phyloP scores from a whole-genome alignment of 2,329 filamentous ascomycete species.

The Fusarium sp. region DNA sequence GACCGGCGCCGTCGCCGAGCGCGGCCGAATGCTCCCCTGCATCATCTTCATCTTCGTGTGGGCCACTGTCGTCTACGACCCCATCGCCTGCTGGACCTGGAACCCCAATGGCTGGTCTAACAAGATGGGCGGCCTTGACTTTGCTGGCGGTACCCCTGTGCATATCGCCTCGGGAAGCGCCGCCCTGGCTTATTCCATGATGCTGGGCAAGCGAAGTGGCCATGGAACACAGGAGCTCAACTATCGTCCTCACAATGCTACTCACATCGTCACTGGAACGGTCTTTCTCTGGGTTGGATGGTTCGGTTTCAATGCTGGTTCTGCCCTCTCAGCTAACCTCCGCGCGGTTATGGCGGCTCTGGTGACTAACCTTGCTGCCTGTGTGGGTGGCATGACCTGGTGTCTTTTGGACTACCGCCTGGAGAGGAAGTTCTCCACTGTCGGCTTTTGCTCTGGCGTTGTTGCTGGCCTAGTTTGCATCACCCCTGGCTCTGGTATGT shows the following conservation, averaged over 20 bases:
- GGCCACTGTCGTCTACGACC: constrained; percentile 90
- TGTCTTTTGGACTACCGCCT: constrained; percentile 89
- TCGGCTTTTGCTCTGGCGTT: constrained; percentile 92
- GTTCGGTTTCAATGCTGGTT: constrained; percentile 95
- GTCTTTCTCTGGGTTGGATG: constrained; percentile 96
- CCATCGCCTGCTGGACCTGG: constrained; percentile 97
- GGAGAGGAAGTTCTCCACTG: constrained; percentile 91
- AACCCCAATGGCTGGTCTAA: constrained; percentile 85
- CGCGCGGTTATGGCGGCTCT: constrained; percentile 88
- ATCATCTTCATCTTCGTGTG: constrained; percentile 95
- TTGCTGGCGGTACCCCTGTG: constrained; percentile 90
- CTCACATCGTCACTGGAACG: constrained; percentile 90
- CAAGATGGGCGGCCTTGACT: constrained; percentile 85
- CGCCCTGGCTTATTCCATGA: constrained; percentile 89
- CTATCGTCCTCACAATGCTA: constrained; percentile 93
- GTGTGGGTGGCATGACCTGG: constrained; percentile 89
- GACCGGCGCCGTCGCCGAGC: constrained; percentile 86
- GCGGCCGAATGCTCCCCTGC: constrained; percentile 88
- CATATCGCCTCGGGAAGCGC: constrained; percentile 88
- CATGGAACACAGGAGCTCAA: constrained; percentile 91
- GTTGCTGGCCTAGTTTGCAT: constrained; percentile 90
- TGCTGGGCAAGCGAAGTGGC: constrained; percentile 87
- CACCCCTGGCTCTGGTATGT: constrained; percentile 82
- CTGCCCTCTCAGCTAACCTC: constrained; percentile 83
- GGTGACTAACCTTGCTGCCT: constrained; percentile 87